These are phyloP conservation scores for Pascua sp. DNA, from an alignment of 1,284 basidiomycete species.

Conservation along the genomic window DNA sequence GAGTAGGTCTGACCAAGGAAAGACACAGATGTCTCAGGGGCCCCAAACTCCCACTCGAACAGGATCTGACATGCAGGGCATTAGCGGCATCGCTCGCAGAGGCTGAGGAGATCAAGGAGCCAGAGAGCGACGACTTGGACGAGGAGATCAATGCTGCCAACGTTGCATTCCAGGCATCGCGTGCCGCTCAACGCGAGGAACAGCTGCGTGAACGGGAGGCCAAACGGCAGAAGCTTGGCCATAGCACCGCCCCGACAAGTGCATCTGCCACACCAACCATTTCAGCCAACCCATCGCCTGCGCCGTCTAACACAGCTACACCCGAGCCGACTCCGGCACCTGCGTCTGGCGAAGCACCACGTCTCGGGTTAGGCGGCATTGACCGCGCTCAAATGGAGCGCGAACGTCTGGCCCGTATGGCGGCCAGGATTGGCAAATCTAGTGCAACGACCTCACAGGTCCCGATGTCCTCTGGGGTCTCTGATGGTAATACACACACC, in stretches of 20 bases:
- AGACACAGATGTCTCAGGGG: too few species aligned
- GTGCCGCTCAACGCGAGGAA: slow-evolving; percentile 15
- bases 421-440: slow-evolving; percentile 6
- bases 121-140: slow-evolving; percentile 10
- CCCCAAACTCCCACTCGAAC: too few species aligned
- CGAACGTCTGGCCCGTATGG: slow-evolving; percentile 41
- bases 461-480: too few species aligned
- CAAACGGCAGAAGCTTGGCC: slow-evolving; percentile 6
- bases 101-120: background rate
- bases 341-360: background rate
- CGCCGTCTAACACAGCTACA: background rate
- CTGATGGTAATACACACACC: too few species aligned
- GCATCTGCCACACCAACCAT: too few species aligned
- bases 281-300: background rate
- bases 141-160: slow-evolving; percentile 20
- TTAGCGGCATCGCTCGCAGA: slow-evolving; percentile 30
- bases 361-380: slow-evolving; percentile 14
- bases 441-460: too few species aligned
- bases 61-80: slow-evolving; percentile 22
- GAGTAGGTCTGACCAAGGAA: slow-evolving; percentile 25
- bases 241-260: background rate
- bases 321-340: background rate
- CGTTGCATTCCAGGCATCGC: slow-evolving; percentile 17
- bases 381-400: slow-evolving; percentile 44
- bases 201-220: slow-evolving; percentile 2